These are phyloP conservation scores for Ustilago nuda DNA, from an alignment of 1,284 basidiomycete genomes.

Conservation along the genomic window DNA sequence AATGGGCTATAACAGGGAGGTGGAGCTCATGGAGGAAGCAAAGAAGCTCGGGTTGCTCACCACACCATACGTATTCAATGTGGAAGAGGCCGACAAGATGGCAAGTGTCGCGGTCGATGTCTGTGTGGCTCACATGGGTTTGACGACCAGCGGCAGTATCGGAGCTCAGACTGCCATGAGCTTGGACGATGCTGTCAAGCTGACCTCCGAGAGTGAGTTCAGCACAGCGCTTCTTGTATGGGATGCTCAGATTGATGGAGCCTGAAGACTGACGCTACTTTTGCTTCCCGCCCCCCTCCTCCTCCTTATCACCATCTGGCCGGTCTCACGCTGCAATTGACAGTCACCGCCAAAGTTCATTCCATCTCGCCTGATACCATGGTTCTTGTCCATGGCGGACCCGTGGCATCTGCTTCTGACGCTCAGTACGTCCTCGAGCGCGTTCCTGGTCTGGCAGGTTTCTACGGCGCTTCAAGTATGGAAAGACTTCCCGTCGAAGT, in stretches of 20 bases:
- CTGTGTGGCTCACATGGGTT: constrained; percentile 45
- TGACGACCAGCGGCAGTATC: constrained; percentile 45
- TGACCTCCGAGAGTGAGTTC: constrained; percentile 40
- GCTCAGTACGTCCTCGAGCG: constrained; percentile 49
- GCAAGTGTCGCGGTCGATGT: constrained; percentile 40
- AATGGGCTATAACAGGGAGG: constrained; percentile 48
- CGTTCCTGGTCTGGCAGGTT: constrained; percentile 40
- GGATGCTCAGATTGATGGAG: not conserved
- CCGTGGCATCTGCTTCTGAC: constrained; percentile 39
- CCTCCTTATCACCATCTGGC: no score
- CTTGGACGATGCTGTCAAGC: constrained; percentile 39
- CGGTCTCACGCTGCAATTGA: not conserved
- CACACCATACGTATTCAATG: constrained; percentile 48
- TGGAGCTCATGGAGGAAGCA: constrained; percentile 40
- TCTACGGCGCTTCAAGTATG: constrained; percentile 53
- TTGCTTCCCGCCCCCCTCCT: no score
- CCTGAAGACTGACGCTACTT: not conserved
- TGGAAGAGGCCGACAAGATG: constrained; percentile 43
- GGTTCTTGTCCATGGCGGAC: constrained; percentile 48
- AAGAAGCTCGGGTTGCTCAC: constrained; percentile 42
- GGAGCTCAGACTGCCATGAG: constrained; percentile 45
- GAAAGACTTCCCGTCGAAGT: constrained; percentile 49
- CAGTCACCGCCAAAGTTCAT: constrained; percentile 37
- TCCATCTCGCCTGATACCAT: constrained; percentile 36
- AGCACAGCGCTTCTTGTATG: not conserved